A percentile compares a stretch with the other conserved stretches of the same genome.
Conservation (phyloP, 805 yeast species). For the Ogataea trehalophila region DNA sequence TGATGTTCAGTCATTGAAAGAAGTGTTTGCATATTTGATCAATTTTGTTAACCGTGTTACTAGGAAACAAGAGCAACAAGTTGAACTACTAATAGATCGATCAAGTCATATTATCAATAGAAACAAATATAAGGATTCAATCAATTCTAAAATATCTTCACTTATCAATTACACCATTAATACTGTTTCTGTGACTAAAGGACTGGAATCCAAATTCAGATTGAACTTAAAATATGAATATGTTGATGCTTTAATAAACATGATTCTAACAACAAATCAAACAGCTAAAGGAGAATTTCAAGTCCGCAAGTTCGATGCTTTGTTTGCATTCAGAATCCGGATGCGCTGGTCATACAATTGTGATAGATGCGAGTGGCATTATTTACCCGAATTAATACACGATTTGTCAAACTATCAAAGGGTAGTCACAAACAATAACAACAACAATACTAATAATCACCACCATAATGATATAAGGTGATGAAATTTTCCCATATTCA, state of each 20-base stretch:
- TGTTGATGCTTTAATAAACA: constrained; percentile 2
- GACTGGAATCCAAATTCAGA: constrained; percentile 1
- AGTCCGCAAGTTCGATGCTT: background rate
- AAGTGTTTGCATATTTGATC: constrained; percentile 7
- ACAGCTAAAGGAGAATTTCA: background rate
- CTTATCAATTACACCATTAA: constrained; percentile 1
- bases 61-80: constrained; percentile 1
- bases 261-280: constrained; percentile 1
- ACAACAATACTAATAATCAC: too few relatives aligned
- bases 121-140: background rate
- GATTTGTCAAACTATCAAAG: too few relatives aligned
- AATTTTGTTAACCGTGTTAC: constrained; percentile 2
- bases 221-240: constrained; percentile 1
- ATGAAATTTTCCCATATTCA: too few relatives aligned
- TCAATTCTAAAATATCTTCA: background rate
- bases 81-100: background rate
- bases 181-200: background rate
- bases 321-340: background rate
- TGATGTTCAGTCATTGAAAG: constrained; percentile 10
- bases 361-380: background rate
- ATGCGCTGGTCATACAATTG: constrained; percentile 4
- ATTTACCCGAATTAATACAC: too few relatives aligned
- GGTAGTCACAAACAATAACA: too few relatives aligned
- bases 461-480: too few relatives aligned
- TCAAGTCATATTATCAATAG: background rate